phyloP scores from a whole-genome alignment of 2,329 filamentous ascomycete genomes.

The Chrysosporium keratinophilum region DNA sequence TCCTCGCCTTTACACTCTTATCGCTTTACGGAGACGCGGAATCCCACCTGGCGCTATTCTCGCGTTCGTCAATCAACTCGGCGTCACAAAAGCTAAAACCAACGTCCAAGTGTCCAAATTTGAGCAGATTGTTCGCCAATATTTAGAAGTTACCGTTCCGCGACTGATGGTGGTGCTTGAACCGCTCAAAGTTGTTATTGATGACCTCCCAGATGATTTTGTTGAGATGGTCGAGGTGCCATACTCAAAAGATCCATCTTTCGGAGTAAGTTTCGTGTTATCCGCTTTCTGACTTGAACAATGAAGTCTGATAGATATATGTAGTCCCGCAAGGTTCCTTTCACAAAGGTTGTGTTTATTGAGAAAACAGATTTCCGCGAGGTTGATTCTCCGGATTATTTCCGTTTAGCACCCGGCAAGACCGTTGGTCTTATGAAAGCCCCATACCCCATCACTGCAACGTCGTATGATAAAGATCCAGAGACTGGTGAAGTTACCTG shows the following conservation, averaged over 20 bases:
- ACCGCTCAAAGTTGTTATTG: conserved; percentile 66
- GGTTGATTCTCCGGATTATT: conserved; percentile 61
- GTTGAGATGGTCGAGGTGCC: conserved; percentile 56
- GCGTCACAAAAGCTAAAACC: conserved; percentile 67
- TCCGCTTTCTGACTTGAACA: neutral
- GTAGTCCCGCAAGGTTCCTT: conserved; percentile 44
- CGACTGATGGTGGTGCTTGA: conserved; percentile 77
- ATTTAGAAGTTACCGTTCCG: conserved; percentile 74
- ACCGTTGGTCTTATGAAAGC: conserved; percentile 63
- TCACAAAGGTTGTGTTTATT: conserved; percentile 75
- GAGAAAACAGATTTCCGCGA: conserved; percentile 70
- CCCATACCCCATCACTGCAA: conserved; percentile 58
- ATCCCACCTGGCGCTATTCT: conserved; percentile 74
- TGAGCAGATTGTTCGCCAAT: conserved; percentile 70
- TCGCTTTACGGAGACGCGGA: conserved; percentile 66
- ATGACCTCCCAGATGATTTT: conserved; percentile 60
- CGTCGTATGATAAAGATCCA: conserved; percentile 57
- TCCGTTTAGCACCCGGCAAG: conserved; percentile 65
- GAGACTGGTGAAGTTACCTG: conserved; percentile 54
- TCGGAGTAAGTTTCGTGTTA: conserved; percentile 26
- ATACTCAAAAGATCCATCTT: conserved; percentile 64
- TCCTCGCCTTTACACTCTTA: conserved; percentile 70
- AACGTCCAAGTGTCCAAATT: conserved; percentile 67
- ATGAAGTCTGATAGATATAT: conserved; percentile 4
- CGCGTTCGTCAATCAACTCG: conserved; percentile 74